Evolutionary conservation across 2,329 filamentous ascomycete genomes (phyloP), one percentile per base, ranked within the genome.

Genomic region (Aspergillus chevalieri): DNA sequence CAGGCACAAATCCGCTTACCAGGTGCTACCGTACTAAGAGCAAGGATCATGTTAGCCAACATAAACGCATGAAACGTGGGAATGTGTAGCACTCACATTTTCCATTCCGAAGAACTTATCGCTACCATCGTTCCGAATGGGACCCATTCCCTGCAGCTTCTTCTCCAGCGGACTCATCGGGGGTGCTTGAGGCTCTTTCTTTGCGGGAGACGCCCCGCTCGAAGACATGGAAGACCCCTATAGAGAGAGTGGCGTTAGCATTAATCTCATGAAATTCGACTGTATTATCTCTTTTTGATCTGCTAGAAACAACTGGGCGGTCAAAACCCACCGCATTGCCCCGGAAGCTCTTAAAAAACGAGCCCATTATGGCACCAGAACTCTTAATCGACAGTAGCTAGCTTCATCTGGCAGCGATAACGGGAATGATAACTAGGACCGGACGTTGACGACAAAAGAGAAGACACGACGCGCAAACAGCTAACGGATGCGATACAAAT

Each of bases 71-170:
- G 28, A 36, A n/a, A 33, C 15, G 24, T 21, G 28, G 36, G 24
- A 39, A 39, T 21, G 39, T 17, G 33, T 48, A 53, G 56, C 46
- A 77, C 88, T 73, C 78, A 97, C 92, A 74, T 98, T 98, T 73
- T 98, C 93, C 68, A 97, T 86, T 14, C 93, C 93, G 73, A 94
- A 97, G 75, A 95, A 98, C 75, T 95, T 95, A 75, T 97, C 93
- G 67, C 88, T 95, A 47, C 93, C 93, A 71, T 97, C 91, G 58
- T 80, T 77, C 63, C 89, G 84, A 58, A 94, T 74, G 2, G 91
- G 84, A 3, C 90, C 91, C 51, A 88, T 84, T 70, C 89, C 86
- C 60, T 84, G 80, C 28, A 98, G 78, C 78, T 94, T 86, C 76
- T 89, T 83, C 70, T 85, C 81, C 30, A 85, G 67, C 39, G 80